Evolutionary conservation across 352 stramenopile genomes (phyloP).

Genomic region (Saprolegnia diclina): DNA sequence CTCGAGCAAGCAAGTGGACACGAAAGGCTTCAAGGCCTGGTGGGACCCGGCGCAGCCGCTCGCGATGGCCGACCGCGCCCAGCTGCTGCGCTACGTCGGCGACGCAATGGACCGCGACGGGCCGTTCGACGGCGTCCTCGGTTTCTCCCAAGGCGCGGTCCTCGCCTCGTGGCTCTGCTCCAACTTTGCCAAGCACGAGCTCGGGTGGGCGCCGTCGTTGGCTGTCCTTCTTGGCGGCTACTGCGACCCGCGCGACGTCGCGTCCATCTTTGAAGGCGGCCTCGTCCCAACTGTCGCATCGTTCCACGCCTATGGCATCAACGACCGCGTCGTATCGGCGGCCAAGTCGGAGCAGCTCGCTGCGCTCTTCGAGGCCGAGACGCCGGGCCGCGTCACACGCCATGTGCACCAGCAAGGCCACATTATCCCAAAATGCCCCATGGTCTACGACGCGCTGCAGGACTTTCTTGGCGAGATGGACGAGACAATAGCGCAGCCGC

Average conservation of each 20-base stretch:
- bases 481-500: not conserved
- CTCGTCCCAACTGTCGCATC: conserved; percentile 47
- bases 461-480: conserved; percentile 6
- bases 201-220: conserved; percentile 62
- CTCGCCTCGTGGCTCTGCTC: conserved; percentile 79
- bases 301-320: conserved; percentile 71
- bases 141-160: conserved; percentile 37
- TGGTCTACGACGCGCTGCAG: not conserved
- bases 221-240: conserved; percentile 76
- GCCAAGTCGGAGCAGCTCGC: conserved; percentile 63
- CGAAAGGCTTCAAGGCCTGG: conserved; percentile 65
- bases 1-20: conserved; percentile 38
- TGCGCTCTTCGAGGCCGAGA: conserved; percentile 47
- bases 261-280: conserved; percentile 37
- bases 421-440: conserved; percentile 58
- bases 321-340: conserved; percentile 74
- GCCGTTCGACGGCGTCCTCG: conserved; percentile 25
- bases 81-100: conserved; percentile 43
- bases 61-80: conserved; percentile 38
- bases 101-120: conserved; percentile 6
- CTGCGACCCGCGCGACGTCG: conserved; percentile 51
- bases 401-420: conserved; percentile 69
- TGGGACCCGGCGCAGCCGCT: conserved; percentile 41
- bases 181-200: conserved; percentile 45
- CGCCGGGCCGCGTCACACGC: conserved; percentile 46